Conservation (phyloP, 108 stramenopile genomes). For the Discostella stelligeroides region DNA sequence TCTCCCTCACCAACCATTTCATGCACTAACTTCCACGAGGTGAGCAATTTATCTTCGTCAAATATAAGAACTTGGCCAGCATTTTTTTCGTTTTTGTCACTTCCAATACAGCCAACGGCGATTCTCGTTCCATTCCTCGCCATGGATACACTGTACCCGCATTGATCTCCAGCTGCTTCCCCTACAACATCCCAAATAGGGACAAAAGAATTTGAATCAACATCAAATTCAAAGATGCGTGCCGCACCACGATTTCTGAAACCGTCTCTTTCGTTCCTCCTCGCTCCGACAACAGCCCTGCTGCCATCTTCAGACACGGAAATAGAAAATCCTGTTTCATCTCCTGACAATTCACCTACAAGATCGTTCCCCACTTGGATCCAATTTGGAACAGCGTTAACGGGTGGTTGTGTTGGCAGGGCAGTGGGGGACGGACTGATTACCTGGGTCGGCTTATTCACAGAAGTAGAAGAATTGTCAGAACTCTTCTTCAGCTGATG, state of each 20-base stretch:
- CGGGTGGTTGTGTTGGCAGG: not conserved
- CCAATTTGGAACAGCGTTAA: slow-evolving; percentile 16
- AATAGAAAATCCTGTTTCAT: slow-evolving; percentile 50
- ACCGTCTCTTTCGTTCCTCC: slow-evolving; percentile 34
- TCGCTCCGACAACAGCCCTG: slow-evolving; percentile 35
- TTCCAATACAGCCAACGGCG: slow-evolving; percentile 50
- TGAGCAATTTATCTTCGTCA: slow-evolving; percentile 29
- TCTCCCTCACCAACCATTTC: slow-evolving; percentile 45
- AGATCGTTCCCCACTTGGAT: slow-evolving; percentile 42
- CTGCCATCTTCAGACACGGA: slow-evolving; percentile 42
- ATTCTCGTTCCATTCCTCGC: slow-evolving; percentile 42
- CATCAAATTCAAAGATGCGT: slow-evolving; percentile 39
- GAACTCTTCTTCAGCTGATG: slow-evolving; percentile 4
- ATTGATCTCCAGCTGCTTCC: slow-evolving; percentile 50
- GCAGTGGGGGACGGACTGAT: not conserved
- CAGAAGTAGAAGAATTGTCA: not conserved
- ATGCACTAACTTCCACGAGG: slow-evolving; percentile 25
- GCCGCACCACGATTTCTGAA: slow-evolving; percentile 46
- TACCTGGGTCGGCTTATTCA: not conserved
- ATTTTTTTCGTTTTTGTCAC: slow-evolving; percentile 49
- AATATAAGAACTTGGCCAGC: slow-evolving; percentile 52
- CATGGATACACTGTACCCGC: slow-evolving; percentile 53
- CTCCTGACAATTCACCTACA: slow-evolving; percentile 33
- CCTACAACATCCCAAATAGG: slow-evolving; percentile 34
- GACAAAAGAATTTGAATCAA: slow-evolving; percentile 15